Evolutionary conservation across 768 basidiomycete species (phyloP), one percentile per base, ranked within the genome.

Genomic region (Leccinum disarticulatum): DNA sequence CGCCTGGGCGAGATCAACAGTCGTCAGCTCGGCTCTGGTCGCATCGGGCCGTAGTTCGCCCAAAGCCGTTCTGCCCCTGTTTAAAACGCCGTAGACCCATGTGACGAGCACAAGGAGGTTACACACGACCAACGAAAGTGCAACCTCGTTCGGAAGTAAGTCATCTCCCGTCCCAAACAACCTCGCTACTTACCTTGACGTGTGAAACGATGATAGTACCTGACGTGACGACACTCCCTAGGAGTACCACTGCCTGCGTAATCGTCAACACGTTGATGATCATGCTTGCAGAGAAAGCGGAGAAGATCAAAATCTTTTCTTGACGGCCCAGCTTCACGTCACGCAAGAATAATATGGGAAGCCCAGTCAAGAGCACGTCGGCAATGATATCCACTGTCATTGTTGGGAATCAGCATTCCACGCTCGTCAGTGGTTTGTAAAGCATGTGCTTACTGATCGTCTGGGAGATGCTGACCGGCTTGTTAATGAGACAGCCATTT

Each of bases 341-440:
- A 28, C 31, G 54, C 54, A 58, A 57, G 22, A 56, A 55, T 19
- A 58, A 22, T 43, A 58, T 38, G 19, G 54, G 56, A 41, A 57
- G 56, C 3, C 28, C 54, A 2, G 54, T 57, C 41, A 57, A 43
- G 38, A 56, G 52, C 22, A 58, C 25, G n/a, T 56, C 54, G 17
- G 25, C 31, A 9, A 57, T 35, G 14, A 17, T 11, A 57, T 57
- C 56, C n/a, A n/a, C 55, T 57, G 22, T 33, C 28, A 57, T 11
- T 38, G 15, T 13, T 31, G 13, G 25, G 17, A n/a, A 25, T 57
- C 31, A 47, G 38, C 19, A 46, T 46, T 19, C 10, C 11, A 19
- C 30, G 3, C 22, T n/a, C 15, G 41, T 33, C 31, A 19, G 17
- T 22, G 6, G 3, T 31, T 6, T 17, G 38, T n/a, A 19, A 28